Evolutionary conservation across 2,329 filamentous ascomycete genomes (phyloP), one percentile per base, ranked within the genome.

Genomic region (Colletotrichum australisinense): DNA sequence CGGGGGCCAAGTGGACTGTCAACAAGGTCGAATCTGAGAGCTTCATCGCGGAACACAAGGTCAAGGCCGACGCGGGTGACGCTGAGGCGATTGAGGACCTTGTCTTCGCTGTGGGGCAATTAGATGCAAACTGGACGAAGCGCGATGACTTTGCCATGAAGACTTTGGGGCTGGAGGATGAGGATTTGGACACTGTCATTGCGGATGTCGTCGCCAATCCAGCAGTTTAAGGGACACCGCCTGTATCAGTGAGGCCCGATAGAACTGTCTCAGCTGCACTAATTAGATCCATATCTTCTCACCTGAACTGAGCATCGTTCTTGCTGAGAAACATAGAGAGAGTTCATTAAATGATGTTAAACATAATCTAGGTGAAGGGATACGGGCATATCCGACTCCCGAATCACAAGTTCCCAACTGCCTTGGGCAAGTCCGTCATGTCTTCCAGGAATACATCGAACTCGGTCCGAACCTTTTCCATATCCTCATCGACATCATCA

Each of bases 401-500:
- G 19, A 19, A 22, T 56, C 16, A 63, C 1, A 78, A 19, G 7
- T 42, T 35, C 16, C 68, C 52, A 22, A 78, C 71, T 4, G 56
- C 55, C 12, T 58, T 67, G 5, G 70, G 69, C 14, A 79, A 65
- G 1, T 35, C 42, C 19, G 69, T 35, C 77, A 79, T 79, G 19
- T 67, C 67, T 26, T 78, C 77, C 1, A 81, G 70, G 63, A 80
- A 81, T 16, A 64, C 65, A 53, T 87, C 84, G 66, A 85, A 82
- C 75, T 87, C 85, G 7, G 59, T 68, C 42, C 79, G 82, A 0
- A 88, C 80, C 4, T 75, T 65, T 11, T 80, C 79, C 81, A 85
- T 84, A 74, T 88, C 81, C 75, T 89, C 86, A 30, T 83, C 78
- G 0, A 85, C 76, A 80, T 90, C 88, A 69, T 90, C 88, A 0